phyloP scores from a whole-genome alignment of 177 flowering plant species.

The Vitis hybrid region DNA sequence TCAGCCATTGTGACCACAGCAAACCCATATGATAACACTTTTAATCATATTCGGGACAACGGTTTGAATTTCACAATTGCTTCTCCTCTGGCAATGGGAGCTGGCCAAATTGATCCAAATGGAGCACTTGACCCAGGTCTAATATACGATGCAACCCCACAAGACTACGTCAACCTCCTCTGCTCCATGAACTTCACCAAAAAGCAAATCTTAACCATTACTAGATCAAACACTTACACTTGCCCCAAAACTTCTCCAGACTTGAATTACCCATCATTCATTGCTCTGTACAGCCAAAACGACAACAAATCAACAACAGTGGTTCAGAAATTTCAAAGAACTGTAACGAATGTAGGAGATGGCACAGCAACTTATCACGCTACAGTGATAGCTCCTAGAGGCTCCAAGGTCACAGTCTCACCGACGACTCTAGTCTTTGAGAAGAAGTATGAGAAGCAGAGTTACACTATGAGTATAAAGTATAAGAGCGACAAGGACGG shows the following conservation, averaged over 20 bases:
- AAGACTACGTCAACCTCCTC: slow-evolving; percentile 52
- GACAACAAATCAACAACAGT: background rate
- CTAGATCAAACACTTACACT: slow-evolving; percentile 24
- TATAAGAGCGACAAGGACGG: background rate
- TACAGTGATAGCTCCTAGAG: background rate
- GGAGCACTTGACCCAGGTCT: slow-evolving; percentile 66
- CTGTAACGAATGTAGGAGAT: slow-evolving; percentile 20
- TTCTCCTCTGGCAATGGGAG: slow-evolving; percentile 23
- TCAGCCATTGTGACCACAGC: slow-evolving; percentile 57
- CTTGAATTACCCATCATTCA: slow-evolving; percentile 61
- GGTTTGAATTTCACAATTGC: no score
- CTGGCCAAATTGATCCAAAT: slow-evolving; percentile 64
- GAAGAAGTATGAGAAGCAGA: slow-evolving; percentile 15
- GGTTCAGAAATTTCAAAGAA: slow-evolving; percentile 7
- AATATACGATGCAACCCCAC: slow-evolving; percentile 42
- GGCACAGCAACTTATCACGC: slow-evolving; percentile 17
- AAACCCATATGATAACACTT: slow-evolving; percentile 33
- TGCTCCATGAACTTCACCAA: slow-evolving; percentile 47
- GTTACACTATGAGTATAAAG: slow-evolving; percentile 8
- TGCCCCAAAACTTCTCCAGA: slow-evolving; percentile 35
- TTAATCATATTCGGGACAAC: no score
- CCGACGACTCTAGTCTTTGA: slow-evolving; percentile 3
- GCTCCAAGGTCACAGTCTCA: background rate
- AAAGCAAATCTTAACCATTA: slow-evolving; percentile 38
- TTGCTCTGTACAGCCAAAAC: slow-evolving; percentile 18